Conservation (phyloP, 257 asterid species). For the Solanum virginianum region DNA sequence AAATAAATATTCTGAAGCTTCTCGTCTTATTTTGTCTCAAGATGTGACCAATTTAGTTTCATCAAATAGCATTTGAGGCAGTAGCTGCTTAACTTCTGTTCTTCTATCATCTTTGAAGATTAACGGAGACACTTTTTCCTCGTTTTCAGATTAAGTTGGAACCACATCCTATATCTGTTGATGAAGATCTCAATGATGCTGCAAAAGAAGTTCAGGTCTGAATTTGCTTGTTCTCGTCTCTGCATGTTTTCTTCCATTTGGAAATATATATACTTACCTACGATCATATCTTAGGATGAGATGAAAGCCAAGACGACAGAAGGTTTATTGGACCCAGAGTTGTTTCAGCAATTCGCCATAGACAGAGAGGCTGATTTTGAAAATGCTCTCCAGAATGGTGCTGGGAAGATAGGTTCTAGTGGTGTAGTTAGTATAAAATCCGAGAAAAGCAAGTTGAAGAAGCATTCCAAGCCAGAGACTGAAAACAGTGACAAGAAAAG, state of each 20-base stretch:
- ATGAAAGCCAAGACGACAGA: constrained; percentile 36
- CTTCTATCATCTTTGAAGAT: not conserved
- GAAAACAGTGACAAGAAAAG: constrained; percentile 50
- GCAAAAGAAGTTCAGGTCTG: constrained; percentile 70
- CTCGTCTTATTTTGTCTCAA: not conserved
- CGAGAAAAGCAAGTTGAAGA: constrained; percentile 5
- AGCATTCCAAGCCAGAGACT: not conserved
- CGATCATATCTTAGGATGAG: constrained; percentile 28
- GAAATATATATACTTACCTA: not conserved
- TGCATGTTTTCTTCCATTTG: not conserved
- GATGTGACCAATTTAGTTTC: not conserved
- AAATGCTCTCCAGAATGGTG: constrained; percentile 51
- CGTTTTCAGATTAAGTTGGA: constrained; percentile 48
- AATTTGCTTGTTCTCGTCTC: not conserved
- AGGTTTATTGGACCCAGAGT: constrained; percentile 40
- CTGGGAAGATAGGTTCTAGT: constrained; percentile 35
- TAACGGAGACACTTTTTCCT: not conserved
- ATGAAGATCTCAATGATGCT: constrained; percentile 71
- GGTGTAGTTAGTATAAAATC: constrained; percentile 63
- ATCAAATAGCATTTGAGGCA: not conserved
- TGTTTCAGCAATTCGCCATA: constrained; percentile 59
- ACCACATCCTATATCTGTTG: constrained; percentile 64
- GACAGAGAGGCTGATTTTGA: constrained; percentile 67
- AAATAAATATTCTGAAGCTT: not conserved
- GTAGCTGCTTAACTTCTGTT: not conserved